Evolutionary conservation across 306 rosid species (phyloP).

Genomic region (Albizia julibrissin): DNA sequence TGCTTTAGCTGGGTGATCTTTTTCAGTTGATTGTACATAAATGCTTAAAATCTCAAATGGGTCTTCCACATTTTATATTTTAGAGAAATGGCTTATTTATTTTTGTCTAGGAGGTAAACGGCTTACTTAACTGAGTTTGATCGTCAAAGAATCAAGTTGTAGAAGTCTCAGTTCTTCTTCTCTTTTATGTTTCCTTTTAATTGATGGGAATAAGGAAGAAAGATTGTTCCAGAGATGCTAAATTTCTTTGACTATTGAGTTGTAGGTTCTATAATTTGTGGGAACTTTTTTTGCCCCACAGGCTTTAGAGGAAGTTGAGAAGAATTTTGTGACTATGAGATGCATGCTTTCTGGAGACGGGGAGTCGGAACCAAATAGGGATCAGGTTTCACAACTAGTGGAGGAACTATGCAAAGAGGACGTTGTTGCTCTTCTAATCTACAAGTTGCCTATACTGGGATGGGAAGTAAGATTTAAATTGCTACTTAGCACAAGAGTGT

Average conservation of each 20-base stretch:
- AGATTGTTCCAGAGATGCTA: neutral
- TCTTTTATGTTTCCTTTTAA: neutral
- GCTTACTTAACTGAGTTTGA: constrained; percentile 6
- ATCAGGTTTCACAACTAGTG: constrained; percentile 76
- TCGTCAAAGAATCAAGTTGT: constrained; percentile 20
- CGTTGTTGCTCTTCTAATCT: constrained; percentile 69
- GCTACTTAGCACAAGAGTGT: constrained; percentile 5
- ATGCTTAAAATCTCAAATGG: neutral
- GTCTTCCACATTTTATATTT: neutral
- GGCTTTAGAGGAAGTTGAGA: constrained; percentile 96
- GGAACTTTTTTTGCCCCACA: constrained; percentile 11
- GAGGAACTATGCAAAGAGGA: constrained; percentile 87
- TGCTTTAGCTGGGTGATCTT: constrained; percentile 30
- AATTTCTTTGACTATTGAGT: constrained; percentile 12
- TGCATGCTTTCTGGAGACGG: constrained; percentile 87
- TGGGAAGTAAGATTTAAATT: constrained; percentile 86
- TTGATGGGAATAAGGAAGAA: constrained; percentile 10
- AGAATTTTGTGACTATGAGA: constrained; percentile 79
- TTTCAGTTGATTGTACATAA: constrained; percentile 12
- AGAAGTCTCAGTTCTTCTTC: neutral
- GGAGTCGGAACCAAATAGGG: constrained; percentile 78
- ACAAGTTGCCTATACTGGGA: constrained; percentile 78
- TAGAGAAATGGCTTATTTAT: neutral
- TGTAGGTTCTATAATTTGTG: neutral
- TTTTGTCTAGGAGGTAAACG: neutral